These are phyloP conservation scores for Orbilia ellipsospora DNA, from an alignment of 2,329 filamentous ascomycete species.

Conservation along the genomic window DNA sequence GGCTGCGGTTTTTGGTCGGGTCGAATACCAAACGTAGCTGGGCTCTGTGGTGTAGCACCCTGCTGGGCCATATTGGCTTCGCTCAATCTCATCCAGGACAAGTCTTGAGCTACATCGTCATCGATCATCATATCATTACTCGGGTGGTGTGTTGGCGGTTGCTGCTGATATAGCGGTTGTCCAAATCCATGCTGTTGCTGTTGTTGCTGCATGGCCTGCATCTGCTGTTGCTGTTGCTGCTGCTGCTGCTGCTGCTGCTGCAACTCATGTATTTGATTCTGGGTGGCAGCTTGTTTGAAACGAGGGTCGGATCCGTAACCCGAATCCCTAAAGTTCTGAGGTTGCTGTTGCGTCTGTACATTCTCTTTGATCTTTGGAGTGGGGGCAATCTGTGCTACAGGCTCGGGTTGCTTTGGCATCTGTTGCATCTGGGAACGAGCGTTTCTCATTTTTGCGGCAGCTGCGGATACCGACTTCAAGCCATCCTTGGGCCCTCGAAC, in stretches of 20 bases:
- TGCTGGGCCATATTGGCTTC: conserved; percentile 36
- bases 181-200: conserved; percentile 44
- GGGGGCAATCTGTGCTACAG: conserved; percentile 10
- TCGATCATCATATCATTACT: conserved; percentile 58
- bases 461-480: conserved; percentile 48
- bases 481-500: conserved; percentile 70
- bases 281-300: conserved; percentile 67
- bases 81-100: conserved; percentile 61
- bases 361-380: conserved; percentile 43
- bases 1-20: conserved; percentile 48
- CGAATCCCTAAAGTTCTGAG: conserved; percentile 50
- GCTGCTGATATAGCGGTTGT: conserved; percentile 55
- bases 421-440: conserved; percentile 66
- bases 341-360: conserved; percentile 30
- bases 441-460: conserved; percentile 62
- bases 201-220: conserved; percentile 56
- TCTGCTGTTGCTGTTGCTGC: conserved; percentile 56
- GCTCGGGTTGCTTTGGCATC: conserved; percentile 31
- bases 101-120: conserved; percentile 59
- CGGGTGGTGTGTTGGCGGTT: conserved; percentile 39
- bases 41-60: conserved; percentile 26
- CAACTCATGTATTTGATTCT: conserved; percentile 71
- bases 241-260: conserved; percentile 69
- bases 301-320: conserved; percentile 63
- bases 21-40: conserved; percentile 40